phyloP scores from a whole-genome alignment of 805 yeast species.

The Nematodospora valgi region DNA sequence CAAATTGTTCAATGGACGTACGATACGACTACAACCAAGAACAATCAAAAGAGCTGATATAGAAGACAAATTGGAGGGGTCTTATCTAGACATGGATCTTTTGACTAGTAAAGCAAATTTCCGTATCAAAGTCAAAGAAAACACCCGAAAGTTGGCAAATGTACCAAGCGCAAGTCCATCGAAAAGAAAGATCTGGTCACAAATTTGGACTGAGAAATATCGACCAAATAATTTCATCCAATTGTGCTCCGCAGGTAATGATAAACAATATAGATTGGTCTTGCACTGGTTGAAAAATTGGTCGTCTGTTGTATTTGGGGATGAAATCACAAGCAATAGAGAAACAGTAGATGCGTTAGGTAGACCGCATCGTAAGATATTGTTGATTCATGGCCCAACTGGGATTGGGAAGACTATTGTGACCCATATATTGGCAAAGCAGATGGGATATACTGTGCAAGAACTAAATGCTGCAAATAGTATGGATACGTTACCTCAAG shows the following conservation, averaged over 20 bases:
- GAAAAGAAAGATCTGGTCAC: constrained; percentile 6
- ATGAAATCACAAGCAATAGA: constrained; percentile 8
- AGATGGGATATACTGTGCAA: constrained; percentile 72
- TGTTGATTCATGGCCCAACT: constrained; percentile 86
- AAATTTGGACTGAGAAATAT: constrained; percentile 40
- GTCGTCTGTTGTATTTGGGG: constrained; percentile 31
- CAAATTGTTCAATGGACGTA: constrained; percentile 18
- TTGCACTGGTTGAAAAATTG: constrained; percentile 41
- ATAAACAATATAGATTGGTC: constrained; percentile 33
- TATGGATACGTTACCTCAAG: constrained; percentile 33
- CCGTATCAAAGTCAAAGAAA: constrained; percentile 15
- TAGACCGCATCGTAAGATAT: constrained; percentile 48
- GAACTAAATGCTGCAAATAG: constrained; percentile 76
- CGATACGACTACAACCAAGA: constrained; percentile 13
- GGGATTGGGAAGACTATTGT: constrained; percentile 92
- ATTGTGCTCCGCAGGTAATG: constrained; percentile 45
- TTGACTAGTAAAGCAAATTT: constrained; percentile 19
- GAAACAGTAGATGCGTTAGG: constrained; percentile 26
- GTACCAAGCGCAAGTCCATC: constrained; percentile 1
- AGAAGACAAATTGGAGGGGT: constrained; percentile 7
- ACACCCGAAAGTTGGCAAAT: constrained; percentile 8
- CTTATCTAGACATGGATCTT: constrained; percentile 16
- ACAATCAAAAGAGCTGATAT: not conserved
- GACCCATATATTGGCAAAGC: constrained; percentile 79
- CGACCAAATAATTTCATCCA: constrained; percentile 32